Evolutionary conservation across 176 grass and related monocot genomes (phyloP).

Genomic region (Eremochloa ophiuroides): DNA sequence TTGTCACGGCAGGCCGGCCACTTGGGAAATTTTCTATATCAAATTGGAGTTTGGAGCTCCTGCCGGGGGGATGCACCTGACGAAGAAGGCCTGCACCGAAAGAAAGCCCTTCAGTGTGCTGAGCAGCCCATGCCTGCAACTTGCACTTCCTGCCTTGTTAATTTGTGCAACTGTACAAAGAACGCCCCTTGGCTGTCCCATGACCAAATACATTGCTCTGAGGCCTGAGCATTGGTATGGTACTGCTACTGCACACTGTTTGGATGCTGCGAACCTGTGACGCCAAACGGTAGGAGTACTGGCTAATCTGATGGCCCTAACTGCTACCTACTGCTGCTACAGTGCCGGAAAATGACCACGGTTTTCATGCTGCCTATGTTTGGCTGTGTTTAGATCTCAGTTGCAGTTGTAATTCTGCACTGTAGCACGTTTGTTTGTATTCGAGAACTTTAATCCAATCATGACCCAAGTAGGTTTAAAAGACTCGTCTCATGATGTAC

Average conservation of each 20-base stretch:
- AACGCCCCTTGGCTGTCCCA: not conserved
- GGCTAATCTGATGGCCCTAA: too few relatives aligned
- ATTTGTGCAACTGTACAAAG: not conserved
- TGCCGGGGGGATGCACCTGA: conserved; percentile 29
- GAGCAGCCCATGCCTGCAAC: conserved; percentile 24
- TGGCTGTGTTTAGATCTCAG: too few relatives aligned
- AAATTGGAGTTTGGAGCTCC: not conserved
- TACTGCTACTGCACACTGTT: not conserved
- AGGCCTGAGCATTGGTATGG: not conserved
- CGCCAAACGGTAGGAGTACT: not conserved
- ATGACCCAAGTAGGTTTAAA: too few relatives aligned
- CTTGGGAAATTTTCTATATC: not conserved
- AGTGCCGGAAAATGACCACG: not conserved
- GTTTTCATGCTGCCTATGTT: too few relatives aligned
- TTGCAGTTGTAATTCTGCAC: too few relatives aligned
- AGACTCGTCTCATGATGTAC: too few relatives aligned
- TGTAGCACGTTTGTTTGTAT: too few relatives aligned
- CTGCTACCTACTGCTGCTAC: too few relatives aligned
- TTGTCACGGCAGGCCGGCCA: not conserved
- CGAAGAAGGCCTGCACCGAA: not conserved
- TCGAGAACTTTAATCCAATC: too few relatives aligned
- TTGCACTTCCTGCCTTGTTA: conserved; percentile 10
- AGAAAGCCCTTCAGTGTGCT: not conserved
- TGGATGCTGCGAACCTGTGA: not conserved
- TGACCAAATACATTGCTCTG: conserved; percentile 20